Conservation (phyloP, 768 basidiomycete species). For the Hericium rajendrae region DNA sequence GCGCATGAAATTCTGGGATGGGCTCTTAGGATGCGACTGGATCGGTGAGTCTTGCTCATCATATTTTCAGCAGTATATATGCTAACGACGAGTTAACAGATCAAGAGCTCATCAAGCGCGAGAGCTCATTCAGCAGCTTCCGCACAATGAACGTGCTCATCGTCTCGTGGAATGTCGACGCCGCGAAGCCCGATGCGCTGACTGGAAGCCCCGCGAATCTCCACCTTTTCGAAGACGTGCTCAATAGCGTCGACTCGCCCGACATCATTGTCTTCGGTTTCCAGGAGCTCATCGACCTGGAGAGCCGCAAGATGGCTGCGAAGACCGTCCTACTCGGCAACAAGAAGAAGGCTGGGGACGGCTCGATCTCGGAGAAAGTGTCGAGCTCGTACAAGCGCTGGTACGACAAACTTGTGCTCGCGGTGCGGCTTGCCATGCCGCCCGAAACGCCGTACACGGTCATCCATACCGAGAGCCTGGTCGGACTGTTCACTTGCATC, state of each 20-base stretch:
- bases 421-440: slow-evolving; percentile 69
- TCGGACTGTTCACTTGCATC: slow-evolving; percentile 74
- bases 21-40: slow-evolving; percentile 75
- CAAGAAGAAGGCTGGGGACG: slow-evolving; percentile 56
- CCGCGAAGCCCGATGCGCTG: slow-evolving; percentile 72
- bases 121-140: slow-evolving; percentile 71
- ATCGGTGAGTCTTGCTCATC: slow-evolving; percentile 49
- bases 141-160: slow-evolving; percentile 69
- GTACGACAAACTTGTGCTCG: slow-evolving; percentile 69
- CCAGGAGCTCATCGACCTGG: slow-evolving; percentile 96
- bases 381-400: slow-evolving; percentile 82
- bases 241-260: slow-evolving; percentile 63
- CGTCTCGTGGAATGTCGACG: slow-evolving; percentile 90
- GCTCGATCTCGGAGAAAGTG: slow-evolving; percentile 67
- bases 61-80: background rate
- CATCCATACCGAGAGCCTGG: slow-evolving; percentile 78
- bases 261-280: slow-evolving; percentile 93
- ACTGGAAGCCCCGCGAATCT: slow-evolving; percentile 57
- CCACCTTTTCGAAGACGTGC: slow-evolving; percentile 68
- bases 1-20: slow-evolving; percentile 79
- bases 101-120: slow-evolving; percentile 62
- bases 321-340: slow-evolving; percentile 79
- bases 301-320: slow-evolving; percentile 83
- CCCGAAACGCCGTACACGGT: slow-evolving; percentile 68
- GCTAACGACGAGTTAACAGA: slow-evolving; percentile 34